Evolutionary conservation across 140 eudicot species (phyloP), one percentile per base, ranked within the genome.

Genomic region (Anethum foeniculum): DNA sequence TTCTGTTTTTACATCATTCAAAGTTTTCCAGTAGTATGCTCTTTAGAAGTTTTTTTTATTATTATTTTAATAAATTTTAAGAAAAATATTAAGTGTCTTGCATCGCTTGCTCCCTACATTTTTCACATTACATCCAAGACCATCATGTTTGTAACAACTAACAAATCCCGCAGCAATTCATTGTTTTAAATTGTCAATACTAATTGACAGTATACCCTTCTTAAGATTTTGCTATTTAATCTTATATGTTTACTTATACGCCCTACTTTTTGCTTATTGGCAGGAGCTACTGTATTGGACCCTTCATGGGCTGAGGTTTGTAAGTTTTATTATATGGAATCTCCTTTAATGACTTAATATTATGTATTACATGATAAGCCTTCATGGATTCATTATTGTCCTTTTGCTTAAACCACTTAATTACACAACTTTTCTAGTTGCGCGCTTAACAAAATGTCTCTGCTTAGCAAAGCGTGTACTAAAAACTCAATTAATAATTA

Each of bases 291-390:
- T 81, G 85, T 86, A 77, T 81, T 93, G 92, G 98, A 93, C 82
- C 94, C 96, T 58, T 84, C 85, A 71, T 93, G 98, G 98, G 88
- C 96, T 3, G 98, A 93, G 98, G 98, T 93, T 81, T 82, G 87
- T 86, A 51, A 75, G 32, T 79, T 84, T 36, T 77, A 21, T 47
- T 2, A 11, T 77, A 67, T 65, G 60, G 8, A 54, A 38, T 27
- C 41, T 39, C 21, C 75, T 60, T 23, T 9, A 10, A 14, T 78
- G 32, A 18, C 32, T 30, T 72, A 51, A 49, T 75, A 16, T 8
- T 75, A 41, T n/a, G 9, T 54, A 19, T 21, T 62, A n/a, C 47
- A 27, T 41, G 16, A 62, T 39, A 19, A 25, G 76, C 8, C 8
- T 23, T 68, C 43, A 27, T 68, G n/a, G 44, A 30, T 27, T 68